Base-by-base conservation (phyloP, 148 eudicot genomes). In the Spergularia bocconei region DNA sequence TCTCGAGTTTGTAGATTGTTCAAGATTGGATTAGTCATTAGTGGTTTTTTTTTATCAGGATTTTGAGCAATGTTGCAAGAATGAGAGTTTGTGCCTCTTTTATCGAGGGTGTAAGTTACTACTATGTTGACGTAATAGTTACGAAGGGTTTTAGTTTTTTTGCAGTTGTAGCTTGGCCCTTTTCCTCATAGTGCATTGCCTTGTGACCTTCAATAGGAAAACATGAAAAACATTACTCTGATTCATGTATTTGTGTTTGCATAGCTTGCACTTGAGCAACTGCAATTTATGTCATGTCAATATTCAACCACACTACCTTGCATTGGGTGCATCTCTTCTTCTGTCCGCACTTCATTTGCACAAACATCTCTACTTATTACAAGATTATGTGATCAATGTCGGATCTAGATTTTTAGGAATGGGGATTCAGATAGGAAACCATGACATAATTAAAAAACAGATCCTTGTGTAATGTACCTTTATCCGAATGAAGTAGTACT, bases 221-320 rank as follows among this genome's bases (percentile, higher is more conserved):
- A 36, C 59, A 53, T 14, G 14, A 38, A 69, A 7, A 69, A 39
- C 33, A 25, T 19, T 25, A 51, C 19, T 52, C 6, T 2, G 39
- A 51, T 2, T 52, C 47, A 25, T 52, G 41, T 23, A 69, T 14
- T 69, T 58, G 29, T 53, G 41, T 52, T 69, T 69, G 72, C 60
- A 25, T 69, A 29, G 4, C 21, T 53, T 69, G 50, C 29, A 53
- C 72, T 69, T 15, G 21, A 8, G 69, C 47, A 23, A 69, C 15
- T 52, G 41, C 19, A 25, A 50, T 67, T 53, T 53, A 52, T 47
- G 33, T 69, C 23, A 54, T 13, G 44, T 69, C 72, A 33, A 5
- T 29, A 25, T 53, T 53, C 60, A 69, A 9, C 29, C 29, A 25
- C 72, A 69, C 11, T 52, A 23, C 72, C 57, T 13, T 23, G 23